phyloP scores from a whole-genome alignment of 768 basidiomycete species.

The Suillus occidentalis region DNA sequence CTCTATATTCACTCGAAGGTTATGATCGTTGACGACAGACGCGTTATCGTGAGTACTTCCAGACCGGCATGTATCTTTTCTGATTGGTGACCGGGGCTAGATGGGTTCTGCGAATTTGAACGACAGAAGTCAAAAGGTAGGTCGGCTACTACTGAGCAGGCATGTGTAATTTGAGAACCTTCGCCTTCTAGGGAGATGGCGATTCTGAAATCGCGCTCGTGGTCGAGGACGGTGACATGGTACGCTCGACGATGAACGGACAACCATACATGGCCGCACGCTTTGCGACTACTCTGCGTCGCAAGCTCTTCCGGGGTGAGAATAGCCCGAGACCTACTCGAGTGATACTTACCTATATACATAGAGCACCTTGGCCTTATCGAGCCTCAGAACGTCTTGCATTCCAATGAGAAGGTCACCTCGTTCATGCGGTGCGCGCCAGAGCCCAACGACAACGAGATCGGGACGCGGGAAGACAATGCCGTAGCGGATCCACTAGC shows the following conservation, averaged over 20 bases:
- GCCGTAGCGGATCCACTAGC: constrained; percentile 79
- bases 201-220: constrained; percentile 95
- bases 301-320: constrained; percentile 79
- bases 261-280: constrained; percentile 66
- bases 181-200: constrained; percentile 67
- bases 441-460: constrained; percentile 65
- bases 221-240: constrained; percentile 82
- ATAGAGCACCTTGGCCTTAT: constrained; percentile 91
- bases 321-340: constrained; percentile 9
- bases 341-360: constrained; percentile 14
- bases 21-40: constrained; percentile 92
- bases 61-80: background rate
- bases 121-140: constrained; percentile 78
- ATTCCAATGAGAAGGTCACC: constrained; percentile 40
- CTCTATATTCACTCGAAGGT: constrained; percentile 86
- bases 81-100: constrained; percentile 35
- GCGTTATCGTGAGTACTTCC: constrained; percentile 70
- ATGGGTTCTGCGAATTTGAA: constrained; percentile 95
- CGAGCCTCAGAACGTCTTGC: constrained; percentile 55
- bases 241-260: constrained; percentile 79
- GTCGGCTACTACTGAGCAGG: background rate
- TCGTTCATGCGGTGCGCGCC: constrained; percentile 84
- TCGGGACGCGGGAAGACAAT: constrained; percentile 52
- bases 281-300: constrained; percentile 82
- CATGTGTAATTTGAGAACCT: background rate